Evolutionary conservation across 352 stramenopile species (phyloP).

Genomic region (Halophytophthora batemanensis): DNA sequence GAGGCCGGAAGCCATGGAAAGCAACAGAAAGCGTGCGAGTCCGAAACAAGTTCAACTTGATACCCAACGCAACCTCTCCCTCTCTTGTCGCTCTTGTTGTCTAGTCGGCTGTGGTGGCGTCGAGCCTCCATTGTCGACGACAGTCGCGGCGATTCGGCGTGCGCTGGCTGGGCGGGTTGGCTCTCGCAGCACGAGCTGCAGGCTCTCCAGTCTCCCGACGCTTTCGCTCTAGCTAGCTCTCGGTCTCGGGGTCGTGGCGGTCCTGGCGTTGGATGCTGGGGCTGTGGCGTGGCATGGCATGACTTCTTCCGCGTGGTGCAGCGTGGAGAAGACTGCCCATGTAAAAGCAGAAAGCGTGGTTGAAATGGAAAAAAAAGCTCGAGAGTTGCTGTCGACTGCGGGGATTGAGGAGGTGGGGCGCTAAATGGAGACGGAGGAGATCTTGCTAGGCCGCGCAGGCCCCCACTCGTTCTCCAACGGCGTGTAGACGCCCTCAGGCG

Average conservation of each 20-base stretch:
- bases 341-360: too few relatives aligned
- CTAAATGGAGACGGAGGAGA: constrained; percentile 86
- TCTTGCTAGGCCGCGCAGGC: constrained; percentile 73
- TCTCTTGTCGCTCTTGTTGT: not conserved
- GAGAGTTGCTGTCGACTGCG: too few relatives aligned
- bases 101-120: not conserved
- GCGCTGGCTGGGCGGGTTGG: too few relatives aligned
- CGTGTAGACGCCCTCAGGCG: constrained; percentile 75
- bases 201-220: too few relatives aligned
- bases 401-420: constrained; percentile 9
- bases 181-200: too few relatives aligned
- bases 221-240: too few relatives aligned
- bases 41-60: not conserved
- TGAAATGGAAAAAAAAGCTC: constrained; percentile 16
- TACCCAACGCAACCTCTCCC: not conserved
- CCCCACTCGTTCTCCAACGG: constrained; percentile 87
- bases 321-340: too few relatives aligned
- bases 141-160: too few relatives aligned
- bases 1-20: constrained; percentile 8
- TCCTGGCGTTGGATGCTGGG: too few relatives aligned
- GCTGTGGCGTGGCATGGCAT: too few relatives aligned
- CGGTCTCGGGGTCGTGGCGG: too few relatives aligned
- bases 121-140: not conserved
- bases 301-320: too few relatives aligned
- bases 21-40: constrained; percentile 5